phyloP scores from a whole-genome alignment of 345 rosid species.

The Eucalyptus erythrocorys region DNA sequence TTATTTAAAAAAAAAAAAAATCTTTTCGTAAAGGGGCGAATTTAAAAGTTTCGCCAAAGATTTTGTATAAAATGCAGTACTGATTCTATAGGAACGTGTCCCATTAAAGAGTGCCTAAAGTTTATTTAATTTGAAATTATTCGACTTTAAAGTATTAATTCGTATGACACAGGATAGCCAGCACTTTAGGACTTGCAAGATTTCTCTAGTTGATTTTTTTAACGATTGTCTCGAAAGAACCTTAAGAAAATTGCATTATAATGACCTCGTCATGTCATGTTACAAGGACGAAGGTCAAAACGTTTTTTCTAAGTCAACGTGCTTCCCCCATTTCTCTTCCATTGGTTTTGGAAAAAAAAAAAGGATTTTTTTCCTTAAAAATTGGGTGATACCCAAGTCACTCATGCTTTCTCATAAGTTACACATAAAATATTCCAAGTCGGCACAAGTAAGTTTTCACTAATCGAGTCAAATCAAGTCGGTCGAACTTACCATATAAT shows the following conservation, averaged over 20 bases:
- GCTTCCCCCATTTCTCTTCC: neutral
- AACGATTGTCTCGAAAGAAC: neutral
- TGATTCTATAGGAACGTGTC: neutral
- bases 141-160: neutral
- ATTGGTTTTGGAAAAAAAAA: neutral
- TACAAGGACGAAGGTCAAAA: neutral
- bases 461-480: neutral
- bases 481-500: neutral
- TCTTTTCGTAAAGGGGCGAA: neutral
- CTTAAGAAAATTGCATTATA: neutral
- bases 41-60: neutral
- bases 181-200: neutral
- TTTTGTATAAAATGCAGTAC: neutral
- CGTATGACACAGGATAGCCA: neutral
- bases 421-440: neutral
- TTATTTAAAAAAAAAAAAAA: neutral
- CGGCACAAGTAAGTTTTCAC: neutral
- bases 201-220: neutral
- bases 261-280: neutral
- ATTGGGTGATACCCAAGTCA: neutral
- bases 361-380: rapidly evolving
- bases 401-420: neutral
- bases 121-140: neutral
- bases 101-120: neutral
- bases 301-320: neutral